Evolutionary conservation across 306 rosid genomes (phyloP), one percentile per base, ranked within the genome.

Genomic region (Geum urbanum): DNA sequence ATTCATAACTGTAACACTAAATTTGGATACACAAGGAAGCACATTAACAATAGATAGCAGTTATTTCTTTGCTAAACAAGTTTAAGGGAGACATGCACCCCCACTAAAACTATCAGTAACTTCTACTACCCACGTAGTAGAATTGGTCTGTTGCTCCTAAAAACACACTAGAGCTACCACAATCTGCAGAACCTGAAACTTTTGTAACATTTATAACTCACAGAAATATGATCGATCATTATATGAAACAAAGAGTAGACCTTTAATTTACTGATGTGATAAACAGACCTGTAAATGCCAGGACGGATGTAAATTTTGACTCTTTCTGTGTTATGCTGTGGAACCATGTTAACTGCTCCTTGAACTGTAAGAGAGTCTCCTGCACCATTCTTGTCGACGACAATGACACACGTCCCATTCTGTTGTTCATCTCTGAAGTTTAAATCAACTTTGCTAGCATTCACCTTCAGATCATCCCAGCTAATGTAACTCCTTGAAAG

Each of bases 271-370:
- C 9, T 54, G 6, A 48, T 27, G 32, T 27, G 44, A 60, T 35
- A 60, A 16, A 66, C 27, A 18, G 37, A 87, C 98, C 96, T 90
- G 89, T 94, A 94, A 81, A 83, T 76, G 68, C 97, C 99, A 4
- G 99, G 96, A 69, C 40, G 85, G 83, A 94, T 86, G 78, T 67
- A 84, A 41, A 94, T 94, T 72, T 91, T 91, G 40, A 87, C 85
- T 63, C 99, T 85, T 1, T 80, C 56, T 13, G 54, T 72, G 63
- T 88, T 91, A 20, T 77, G 63, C 18, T 77, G 45, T 19, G 97
- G 95, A 77, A 91, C 87, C 91, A 91, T 67, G 68, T 94, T 88
- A 51, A 91, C 87, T 0, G 97, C 98, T 37, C 89, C 97, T 82
- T 90, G 97, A 81, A 94, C 88, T 51, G 99, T 94, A 15, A 53